Evolutionary conservation across 306 rosid species (phyloP).

Genomic region (Benincasa hispida): DNA sequence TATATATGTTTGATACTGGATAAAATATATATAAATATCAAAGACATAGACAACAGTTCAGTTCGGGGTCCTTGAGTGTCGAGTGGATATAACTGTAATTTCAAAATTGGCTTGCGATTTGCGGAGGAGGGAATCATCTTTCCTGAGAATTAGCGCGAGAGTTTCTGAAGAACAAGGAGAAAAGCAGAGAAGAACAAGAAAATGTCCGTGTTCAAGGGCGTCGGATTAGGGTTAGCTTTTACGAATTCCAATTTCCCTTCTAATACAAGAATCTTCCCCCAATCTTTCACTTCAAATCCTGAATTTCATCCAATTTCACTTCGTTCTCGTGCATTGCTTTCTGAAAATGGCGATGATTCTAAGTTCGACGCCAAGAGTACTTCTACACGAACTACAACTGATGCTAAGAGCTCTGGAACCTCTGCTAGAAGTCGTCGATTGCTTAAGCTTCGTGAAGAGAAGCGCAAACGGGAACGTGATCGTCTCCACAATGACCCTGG

Average conservation of each 20-base stretch:
- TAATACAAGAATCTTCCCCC: background rate
- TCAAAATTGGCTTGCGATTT: background rate
- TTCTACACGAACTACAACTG: background rate
- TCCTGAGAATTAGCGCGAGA: background rate
- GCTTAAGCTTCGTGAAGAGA: conserved; percentile 73
- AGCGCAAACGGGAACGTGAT: conserved; percentile 54
- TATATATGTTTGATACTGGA: too few relatives aligned
- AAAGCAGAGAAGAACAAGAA: background rate
- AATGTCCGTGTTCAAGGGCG: background rate
- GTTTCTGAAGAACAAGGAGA: background rate
- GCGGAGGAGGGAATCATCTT: background rate
- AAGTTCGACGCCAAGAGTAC: background rate
- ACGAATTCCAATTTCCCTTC: background rate
- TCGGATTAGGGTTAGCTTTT: background rate
- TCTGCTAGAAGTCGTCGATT: conserved; percentile 69
- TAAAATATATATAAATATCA: too few relatives aligned
- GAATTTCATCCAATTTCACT: background rate
- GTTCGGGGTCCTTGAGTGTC: too few relatives aligned
- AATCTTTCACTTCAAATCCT: background rate
- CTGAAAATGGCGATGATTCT: conserved; percentile 1
- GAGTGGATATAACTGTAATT: background rate
- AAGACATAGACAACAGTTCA: too few relatives aligned
- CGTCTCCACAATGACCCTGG: conserved; percentile 76
- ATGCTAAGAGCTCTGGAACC: conserved; percentile 50
- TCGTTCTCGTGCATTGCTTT: conserved; percentile 2